Base-by-base conservation (phyloP, 164 flowering plant genomes). In the Piper betle region DNA sequence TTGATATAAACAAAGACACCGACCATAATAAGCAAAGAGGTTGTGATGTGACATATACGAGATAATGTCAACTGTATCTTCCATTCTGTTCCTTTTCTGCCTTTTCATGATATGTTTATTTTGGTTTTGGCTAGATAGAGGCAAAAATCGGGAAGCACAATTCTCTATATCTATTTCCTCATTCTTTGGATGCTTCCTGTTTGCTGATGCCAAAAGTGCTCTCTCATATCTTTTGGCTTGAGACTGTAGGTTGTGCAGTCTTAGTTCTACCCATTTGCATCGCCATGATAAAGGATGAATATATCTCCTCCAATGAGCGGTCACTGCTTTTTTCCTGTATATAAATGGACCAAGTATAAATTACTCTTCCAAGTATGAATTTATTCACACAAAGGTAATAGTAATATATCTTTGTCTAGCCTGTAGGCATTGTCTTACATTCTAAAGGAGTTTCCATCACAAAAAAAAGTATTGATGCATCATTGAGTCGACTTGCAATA, bases 201-300 rank as follows among this genome's bases (percentile, higher is more conserved):
- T 69, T 37, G 79, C 74, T 62, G 59, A 69, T 64, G 70, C 74
- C 55, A 67, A 77, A 72, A 88, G 78, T 64, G 75, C 70, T 56
- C 71, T 72, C 46, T 74, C 62, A 72, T 86, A 93, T 68, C 77
- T 82, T 65, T 63, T 63, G 63, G 83, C 81, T 62, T 84, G 94
- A 6, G 78, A 74, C 62, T 82, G 82, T 53, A 90, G 60, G 62
- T 86, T 84, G 68, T 80, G 86, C 18, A 88, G 80, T 76, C 71
- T 81, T 57, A 93, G 65, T 70, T 93, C 99, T 58, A 86, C 66
- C 97, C 97, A 93, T 76, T 75, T 75, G 72, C 82, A 79, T 52
- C 84, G 66, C 98, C 98, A 91, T 87, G 82, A 85, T 17, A 87
- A 65, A 64, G 96, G 96, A 7, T 73, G 78, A 62, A 86, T 79